These are phyloP conservation scores for Earliella scabrosa DNA, from an alignment of 1,284 basidiomycete genomes.

Conservation along the genomic window DNA sequence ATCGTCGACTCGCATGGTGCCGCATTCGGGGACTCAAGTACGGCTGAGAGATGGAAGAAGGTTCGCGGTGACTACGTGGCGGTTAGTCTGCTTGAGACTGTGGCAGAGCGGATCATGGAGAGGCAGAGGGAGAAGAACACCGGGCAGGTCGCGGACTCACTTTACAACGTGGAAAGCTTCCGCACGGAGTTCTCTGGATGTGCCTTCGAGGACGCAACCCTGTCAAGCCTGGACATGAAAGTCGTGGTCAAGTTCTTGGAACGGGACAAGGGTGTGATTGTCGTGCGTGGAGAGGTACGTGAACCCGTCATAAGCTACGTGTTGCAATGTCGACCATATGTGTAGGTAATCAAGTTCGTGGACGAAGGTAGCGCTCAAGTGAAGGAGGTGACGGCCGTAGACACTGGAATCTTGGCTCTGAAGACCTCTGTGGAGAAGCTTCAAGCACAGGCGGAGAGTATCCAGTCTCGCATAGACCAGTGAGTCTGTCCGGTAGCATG, in stretches of 20 bases:
- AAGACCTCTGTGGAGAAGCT: constrained; percentile 68
- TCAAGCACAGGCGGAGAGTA: constrained; percentile 65
- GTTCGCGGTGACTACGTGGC: constrained; percentile 80
- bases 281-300: constrained; percentile 68
- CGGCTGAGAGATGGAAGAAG: constrained; percentile 67
- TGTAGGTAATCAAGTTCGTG: constrained; percentile 79
- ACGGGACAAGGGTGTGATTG: constrained; percentile 70
- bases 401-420: constrained; percentile 76
- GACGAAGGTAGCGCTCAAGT: constrained; percentile 38
- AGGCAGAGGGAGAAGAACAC: constrained; percentile 51
- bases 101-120: constrained; percentile 63
- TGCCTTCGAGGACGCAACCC: constrained; percentile 44
- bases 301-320: constrained; percentile 1
- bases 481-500: constrained; percentile 38
- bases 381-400: constrained; percentile 66
- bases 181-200: constrained; percentile 56
- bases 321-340: constrained; percentile 1
- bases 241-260: constrained; percentile 80
- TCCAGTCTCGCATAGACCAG: constrained; percentile 74
- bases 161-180: constrained; percentile 73
- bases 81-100: constrained; percentile 63
- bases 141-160: constrained; percentile 58
- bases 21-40: constrained; percentile 47
- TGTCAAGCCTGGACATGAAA: constrained; percentile 66
- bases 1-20: constrained; percentile 66